These are phyloP conservation scores for Pestalotiopsis sp. DNA, from an alignment of 2,329 filamentous ascomycete genomes.

Conservation along the genomic window DNA sequence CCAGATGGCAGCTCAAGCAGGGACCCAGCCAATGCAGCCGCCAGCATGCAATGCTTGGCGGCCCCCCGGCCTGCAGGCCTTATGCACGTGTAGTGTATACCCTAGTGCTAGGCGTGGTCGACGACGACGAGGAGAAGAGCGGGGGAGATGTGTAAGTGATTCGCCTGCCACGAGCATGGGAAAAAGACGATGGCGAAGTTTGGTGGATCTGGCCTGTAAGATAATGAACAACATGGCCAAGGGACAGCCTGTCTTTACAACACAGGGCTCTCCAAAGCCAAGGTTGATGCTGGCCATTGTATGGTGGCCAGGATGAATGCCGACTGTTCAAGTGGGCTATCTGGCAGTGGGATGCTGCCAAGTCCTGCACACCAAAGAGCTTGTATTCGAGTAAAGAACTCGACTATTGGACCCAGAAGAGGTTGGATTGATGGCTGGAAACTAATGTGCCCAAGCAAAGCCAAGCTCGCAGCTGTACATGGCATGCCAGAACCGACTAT, in stretches of 20 bases:
- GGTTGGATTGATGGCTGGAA: background rate
- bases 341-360: background rate
- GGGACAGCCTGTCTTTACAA: background rate
- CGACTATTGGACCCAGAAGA: background rate
- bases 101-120: constrained; percentile 1
- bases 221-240: background rate
- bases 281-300: background rate
- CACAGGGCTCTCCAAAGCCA: background rate
- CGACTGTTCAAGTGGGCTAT: background rate
- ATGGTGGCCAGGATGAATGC: background rate
- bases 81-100: background rate
- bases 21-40: background rate
- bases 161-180: background rate
- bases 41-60: background rate
- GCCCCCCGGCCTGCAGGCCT: background rate
- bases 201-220: background rate
- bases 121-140: background rate
- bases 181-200: background rate
- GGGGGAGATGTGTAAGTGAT: background rate
- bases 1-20: constrained; percentile 9
- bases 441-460: background rate
- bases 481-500: background rate
- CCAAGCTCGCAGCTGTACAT: background rate
- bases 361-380: background rate
- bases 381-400: background rate